Evolutionary conservation across 1,284 basidiomycete genomes (phyloP), one percentile per base, ranked within the genome.

Genomic region (Heliocybe sulcata): DNA sequence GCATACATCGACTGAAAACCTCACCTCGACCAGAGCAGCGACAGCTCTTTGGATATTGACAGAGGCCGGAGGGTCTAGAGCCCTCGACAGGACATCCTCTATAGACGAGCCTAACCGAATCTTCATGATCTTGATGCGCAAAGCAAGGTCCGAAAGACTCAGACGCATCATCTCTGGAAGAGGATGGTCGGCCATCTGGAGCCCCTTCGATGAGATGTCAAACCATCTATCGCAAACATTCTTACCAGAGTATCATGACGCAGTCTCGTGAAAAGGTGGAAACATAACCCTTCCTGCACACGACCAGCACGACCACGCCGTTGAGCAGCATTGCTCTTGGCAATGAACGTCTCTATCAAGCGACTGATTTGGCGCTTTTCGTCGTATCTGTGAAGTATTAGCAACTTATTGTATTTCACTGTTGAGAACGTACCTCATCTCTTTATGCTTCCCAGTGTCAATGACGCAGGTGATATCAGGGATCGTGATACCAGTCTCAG

Each of bases 381-480:
- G 66, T 99, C 96, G 65, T 95, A 99, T 59, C 47, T 49, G 23
- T n/a, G 12, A 16, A 26, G n/a, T 49, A 91, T 92, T 60, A 51
- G 22, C 26, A 38, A 49, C 16, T 65, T 2, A 55, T 56, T 61
- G 23, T 55, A 49, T n/a, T n/a, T n/a, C 29, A 54, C 53, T 26
- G n/a, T n/a, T 55, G 20, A 51, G 31, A 2, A 29, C 33, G 3
- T 60, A 89, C 87, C 89, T 82, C 88, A 96, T 95, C 72, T 94
- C 88, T 59, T 91, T 81, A 67, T 99, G 95, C 66, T 94, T 95
- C 51, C 97, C 97, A 0, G 87, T 84, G 68, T 99, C 97, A 56
- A 99, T 95, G 12, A 99, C 97, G 63, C 94, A 96, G 2, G 96
- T 98, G 56, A 98, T 92, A 64, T 99, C 97, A 3, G 96, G 96